Conservation (phyloP, 2,329 filamentous ascomycete species). For the Daldinia eschscholtzii region DNA sequence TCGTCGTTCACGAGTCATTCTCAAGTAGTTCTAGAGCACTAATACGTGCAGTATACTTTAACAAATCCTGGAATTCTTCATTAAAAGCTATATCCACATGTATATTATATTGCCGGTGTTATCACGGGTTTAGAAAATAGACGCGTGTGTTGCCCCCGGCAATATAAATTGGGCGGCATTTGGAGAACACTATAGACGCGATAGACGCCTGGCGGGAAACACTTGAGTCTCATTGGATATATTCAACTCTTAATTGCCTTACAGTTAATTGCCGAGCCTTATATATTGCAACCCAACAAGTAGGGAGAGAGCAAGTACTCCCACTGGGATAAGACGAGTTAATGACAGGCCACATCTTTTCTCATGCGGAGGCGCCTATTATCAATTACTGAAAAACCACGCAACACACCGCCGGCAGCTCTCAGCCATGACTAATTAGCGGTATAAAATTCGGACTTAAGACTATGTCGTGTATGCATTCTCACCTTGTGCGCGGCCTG, state of each 20-base stretch:
- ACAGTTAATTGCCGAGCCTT: neutral
- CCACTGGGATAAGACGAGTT: neutral
- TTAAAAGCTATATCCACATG: neutral
- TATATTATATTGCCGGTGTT: neutral
- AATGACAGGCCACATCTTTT: neutral
- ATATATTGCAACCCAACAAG: neutral
- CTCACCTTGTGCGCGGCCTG: conserved; percentile 14
- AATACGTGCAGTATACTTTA: neutral
- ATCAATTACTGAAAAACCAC: conserved; percentile 8
- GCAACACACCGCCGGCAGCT: conserved; percentile 25
- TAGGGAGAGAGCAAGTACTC: neutral
- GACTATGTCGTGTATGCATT: neutral
- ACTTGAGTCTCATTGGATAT: neutral
- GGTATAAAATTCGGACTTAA: conserved; percentile 2
- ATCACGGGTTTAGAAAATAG: neutral
- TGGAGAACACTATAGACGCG: neutral
- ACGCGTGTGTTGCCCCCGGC: conserved; percentile 1
- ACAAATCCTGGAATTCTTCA: neutral
- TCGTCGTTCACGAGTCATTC: neutral
- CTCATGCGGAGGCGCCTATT: conserved; percentile 8
- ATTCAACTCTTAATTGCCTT: neutral
- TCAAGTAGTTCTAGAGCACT: neutral
- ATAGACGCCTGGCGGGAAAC: neutral
- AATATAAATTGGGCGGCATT: neutral
- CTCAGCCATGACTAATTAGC: conserved; percentile 21